These are phyloP conservation scores for Allomyces javanicus DNA, from an alignment of 192 early-diverging fungal species.

Conservation along the genomic window DNA sequence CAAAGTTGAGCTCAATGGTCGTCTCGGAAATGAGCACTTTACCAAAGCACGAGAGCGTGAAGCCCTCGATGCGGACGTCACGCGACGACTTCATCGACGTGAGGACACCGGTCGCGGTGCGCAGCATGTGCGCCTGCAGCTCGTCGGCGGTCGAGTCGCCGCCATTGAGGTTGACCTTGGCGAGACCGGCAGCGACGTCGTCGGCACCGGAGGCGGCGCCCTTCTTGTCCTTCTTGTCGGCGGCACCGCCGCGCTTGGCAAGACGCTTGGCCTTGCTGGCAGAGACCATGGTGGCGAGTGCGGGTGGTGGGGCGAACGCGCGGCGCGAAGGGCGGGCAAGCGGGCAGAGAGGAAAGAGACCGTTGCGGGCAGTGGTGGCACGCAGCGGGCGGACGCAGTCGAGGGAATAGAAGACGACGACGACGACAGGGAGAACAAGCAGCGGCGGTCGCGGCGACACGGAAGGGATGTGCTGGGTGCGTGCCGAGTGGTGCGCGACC, in stretches of 20 bases:
- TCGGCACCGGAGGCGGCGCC: background rate
- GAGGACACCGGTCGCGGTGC: constrained; percentile 77
- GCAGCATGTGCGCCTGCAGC: constrained; percentile 50
- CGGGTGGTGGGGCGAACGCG: too few species aligned
- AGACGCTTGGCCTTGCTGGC: background rate
- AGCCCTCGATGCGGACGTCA: constrained; percentile 91
- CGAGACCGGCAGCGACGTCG: background rate
- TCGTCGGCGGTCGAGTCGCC: constrained; percentile 22
- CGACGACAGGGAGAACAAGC: too few species aligned
- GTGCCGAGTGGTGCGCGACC: too few species aligned
- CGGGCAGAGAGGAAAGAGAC: too few species aligned
- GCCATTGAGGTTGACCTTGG: background rate
- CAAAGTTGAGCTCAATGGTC: constrained; percentile 93
- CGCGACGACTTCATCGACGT: constrained; percentile 74
- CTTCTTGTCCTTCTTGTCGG: background rate
- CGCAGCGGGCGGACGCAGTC: too few species aligned
- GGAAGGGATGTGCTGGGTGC: too few species aligned
- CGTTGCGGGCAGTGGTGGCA: too few species aligned
- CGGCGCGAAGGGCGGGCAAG: too few species aligned
- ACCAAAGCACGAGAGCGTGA: constrained; percentile 82
- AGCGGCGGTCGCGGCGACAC: too few species aligned
- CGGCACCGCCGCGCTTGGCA: background rate
- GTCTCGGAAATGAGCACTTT: constrained; percentile 86
- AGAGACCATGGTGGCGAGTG: background rate
- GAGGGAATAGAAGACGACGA: too few species aligned